Evolutionary conservation across 192 early-diverging fungal species (phyloP), one percentile per base, ranked within the genome.

Genomic region (Coemansia furcata): DNA sequence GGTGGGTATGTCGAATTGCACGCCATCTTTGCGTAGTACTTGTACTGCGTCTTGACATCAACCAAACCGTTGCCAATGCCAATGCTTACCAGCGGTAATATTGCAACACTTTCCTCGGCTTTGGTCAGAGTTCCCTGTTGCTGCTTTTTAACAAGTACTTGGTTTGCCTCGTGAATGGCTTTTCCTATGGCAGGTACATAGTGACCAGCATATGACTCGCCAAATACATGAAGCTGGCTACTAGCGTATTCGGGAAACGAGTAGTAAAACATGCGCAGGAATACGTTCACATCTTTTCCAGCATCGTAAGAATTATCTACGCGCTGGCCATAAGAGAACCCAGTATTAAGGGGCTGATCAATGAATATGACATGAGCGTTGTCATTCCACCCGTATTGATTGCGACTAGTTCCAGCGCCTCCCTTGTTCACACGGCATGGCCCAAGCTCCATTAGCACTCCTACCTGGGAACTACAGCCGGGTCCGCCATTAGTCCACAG

Each of bases 21-120:
- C 3, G 87, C 88, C 85, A 89, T 90, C 40, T 85, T 88, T 11
- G 90, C 84, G 73, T 95, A 98, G 70, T 92, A 88, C 74, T 91
- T 87, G 82, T 91, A 95, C 85, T 99, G 97, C 12, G 89, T 81
- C 57, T 90, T 78, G 43, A 93, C 92, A 50, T 99, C 94, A 1
- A 91, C 92, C 61, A 93, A 76, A 4, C 97, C 95, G 75, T 99
- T 98, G 26, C 97, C 95, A 65, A 98, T 93, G 30, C 91, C 81
- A 63, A 96, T 78, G 10, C 88, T 87, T 21, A 86, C 87, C 63
- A 94, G 86, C 33, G 91, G 87, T 72, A 96, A 87, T 38, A 82
- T 69, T 37, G 74, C 70, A 65, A 83, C 77, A 36, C 80, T 73
- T 36, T 62, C 60, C 29, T 78, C 80, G 9, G 59, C 74, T 2